Evolutionary conservation across 1,284 basidiomycete species (phyloP), one percentile per base, ranked within the genome.

Genomic region (Boletus calvinii): DNA sequence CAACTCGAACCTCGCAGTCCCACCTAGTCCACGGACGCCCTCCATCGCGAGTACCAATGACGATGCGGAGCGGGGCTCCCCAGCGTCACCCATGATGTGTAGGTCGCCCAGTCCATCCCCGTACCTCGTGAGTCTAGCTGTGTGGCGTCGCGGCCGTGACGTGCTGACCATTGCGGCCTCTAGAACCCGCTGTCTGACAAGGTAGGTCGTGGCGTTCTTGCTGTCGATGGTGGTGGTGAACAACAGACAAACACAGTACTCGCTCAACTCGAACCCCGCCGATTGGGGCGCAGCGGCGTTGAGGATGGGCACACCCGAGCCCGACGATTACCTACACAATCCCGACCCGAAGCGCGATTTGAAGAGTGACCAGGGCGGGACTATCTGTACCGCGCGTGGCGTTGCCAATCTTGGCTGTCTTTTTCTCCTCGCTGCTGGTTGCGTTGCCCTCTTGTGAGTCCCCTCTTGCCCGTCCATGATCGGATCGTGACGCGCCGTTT

Each of bases 371-470:
- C 53, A 61, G 30, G 72, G 71, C n/a, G 77, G 76, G 2, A 68
- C 70, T 10, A 73, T 79, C 32, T 71, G 62, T 30, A 72, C 72
- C 41, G 9, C 61, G 1, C 71, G 78, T 39, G 77, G 78, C 1
- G 31, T 77, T 12, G 64, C 60, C 51, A 80, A 79, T 52, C 62
- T 79, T 3, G 78, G 78, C 0, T 78, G 76, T 60, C 64, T 80
- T 6, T 55, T 73, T 29, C 11, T 79, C 37, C 67, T 78, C 9
- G 60, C 59, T 3, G 41, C 63, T 0, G 58, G 61, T n/a, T 61
- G 74, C 26, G 56, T 78, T 30, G 44, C 51, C n/a, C 59, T 72
- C 46, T 72, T 72, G 67, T 69, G 44, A 61, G 67, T 70, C 20
- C n/a, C 17, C 6, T 17, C 12, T n/a, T 29, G n/a, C 17, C 24